phyloP scores from a whole-genome alignment of 306 rosid species.

The Acacia melanoxylon region DNA sequence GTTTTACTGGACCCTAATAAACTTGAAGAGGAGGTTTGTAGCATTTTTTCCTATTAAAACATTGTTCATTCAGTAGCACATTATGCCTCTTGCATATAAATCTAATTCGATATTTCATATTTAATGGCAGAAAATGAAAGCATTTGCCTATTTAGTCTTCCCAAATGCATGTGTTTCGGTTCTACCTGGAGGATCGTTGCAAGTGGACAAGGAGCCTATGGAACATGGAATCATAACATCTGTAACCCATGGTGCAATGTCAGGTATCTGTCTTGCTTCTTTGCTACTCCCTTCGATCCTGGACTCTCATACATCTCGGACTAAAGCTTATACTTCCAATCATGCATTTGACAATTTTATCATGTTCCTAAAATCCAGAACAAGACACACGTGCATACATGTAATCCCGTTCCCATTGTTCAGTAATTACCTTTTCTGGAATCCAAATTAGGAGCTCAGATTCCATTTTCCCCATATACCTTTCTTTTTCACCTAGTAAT shows the following conservation, averaged over 20 bases:
- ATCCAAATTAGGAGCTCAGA: slow-evolving; percentile 1
- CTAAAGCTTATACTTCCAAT: not conserved
- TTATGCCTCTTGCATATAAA: slow-evolving; percentile 7
- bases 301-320: not conserved
- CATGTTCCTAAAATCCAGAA: not conserved
- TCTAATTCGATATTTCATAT: slow-evolving; percentile 34
- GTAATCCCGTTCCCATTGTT: not conserved
- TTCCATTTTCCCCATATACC: not conserved
- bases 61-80: slow-evolving; percentile 6
- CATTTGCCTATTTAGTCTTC: slow-evolving; percentile 79
- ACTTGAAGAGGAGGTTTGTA: slow-evolving; percentile 86
- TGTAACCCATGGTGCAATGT: slow-evolving; percentile 86
- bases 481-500: not conserved
- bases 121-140: slow-evolving; percentile 71
- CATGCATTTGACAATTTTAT: not conserved
- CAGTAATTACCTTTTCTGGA: not conserved
- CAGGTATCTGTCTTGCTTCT: slow-evolving; percentile 52
- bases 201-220: slow-evolving; percentile 57
- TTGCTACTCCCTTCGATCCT: not conserved
- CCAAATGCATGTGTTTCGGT: slow-evolving; percentile 64
- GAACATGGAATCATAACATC: slow-evolving; percentile 87
- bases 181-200: slow-evolving; percentile 47
- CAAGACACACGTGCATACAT: too few relatives aligned
- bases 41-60: not conserved
- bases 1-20: slow-evolving; percentile 82